Conservation (phyloP, 495 filamentous ascomycete genomes). For the Neurospora sp. region DNA sequence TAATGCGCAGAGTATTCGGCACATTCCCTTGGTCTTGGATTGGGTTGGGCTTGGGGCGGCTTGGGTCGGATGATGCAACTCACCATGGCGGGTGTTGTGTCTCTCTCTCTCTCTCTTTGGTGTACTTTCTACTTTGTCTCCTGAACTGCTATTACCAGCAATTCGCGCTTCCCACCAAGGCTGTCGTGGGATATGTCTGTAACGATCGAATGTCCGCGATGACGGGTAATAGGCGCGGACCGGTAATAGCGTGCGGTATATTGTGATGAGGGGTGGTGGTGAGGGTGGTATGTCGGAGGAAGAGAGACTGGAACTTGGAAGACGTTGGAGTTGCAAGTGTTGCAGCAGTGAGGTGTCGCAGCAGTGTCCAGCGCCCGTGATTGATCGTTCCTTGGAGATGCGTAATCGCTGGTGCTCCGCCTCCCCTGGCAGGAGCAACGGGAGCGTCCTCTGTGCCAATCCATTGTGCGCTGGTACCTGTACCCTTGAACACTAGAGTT, state of each 20-base stretch:
- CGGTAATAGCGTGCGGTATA: not conserved
- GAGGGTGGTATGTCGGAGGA: not conserved
- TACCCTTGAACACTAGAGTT: not conserved
- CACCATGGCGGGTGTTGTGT: constrained; percentile 15
- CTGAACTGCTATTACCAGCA: not conserved
- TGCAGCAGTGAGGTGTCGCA: not conserved
- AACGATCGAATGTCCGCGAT: not conserved
- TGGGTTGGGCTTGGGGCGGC: not conserved
- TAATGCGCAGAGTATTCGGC: not conserved
- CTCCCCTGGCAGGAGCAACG: not conserved
- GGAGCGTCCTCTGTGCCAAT: not conserved
- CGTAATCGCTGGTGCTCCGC: not conserved
- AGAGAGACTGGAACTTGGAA: not conserved
- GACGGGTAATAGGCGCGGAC: not conserved
- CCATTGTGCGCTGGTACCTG: not conserved
- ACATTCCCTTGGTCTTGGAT: not conserved
- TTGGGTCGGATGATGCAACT: not conserved
- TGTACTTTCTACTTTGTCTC: not conserved
- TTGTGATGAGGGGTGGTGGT: not conserved
- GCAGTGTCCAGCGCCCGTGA: not conserved
- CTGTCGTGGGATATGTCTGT: not conserved
- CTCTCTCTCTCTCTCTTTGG: not conserved
- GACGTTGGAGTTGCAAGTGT: not conserved
- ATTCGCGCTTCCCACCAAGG: not conserved
- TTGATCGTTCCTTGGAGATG: not conserved